Evolutionary conservation across 2,329 filamentous ascomycete species (phyloP).

Genomic region (Cercospora nicotianae): DNA sequence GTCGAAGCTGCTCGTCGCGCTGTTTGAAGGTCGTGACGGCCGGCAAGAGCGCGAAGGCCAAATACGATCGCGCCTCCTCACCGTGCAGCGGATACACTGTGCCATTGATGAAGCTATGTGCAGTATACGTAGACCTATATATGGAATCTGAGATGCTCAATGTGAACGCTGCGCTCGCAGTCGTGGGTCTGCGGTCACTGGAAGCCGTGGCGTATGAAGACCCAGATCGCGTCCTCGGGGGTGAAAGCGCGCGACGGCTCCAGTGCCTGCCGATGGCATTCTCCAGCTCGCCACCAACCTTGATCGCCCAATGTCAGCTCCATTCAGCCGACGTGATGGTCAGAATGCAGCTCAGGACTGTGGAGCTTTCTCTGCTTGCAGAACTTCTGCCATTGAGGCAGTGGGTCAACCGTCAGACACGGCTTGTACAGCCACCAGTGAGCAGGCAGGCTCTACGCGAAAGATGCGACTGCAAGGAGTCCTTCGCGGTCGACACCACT

Average conservation of each 20-base stretch:
- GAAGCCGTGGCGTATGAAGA: background rate
- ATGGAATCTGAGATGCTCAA: background rate
- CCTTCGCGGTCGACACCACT: background rate
- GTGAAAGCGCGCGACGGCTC: no score
- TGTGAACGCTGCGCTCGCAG: background rate
- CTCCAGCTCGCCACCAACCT: background rate
- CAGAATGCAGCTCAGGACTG: background rate
- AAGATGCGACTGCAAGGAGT: background rate
- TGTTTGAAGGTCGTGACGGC: background rate
- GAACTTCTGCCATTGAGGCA: background rate
- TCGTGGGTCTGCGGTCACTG: background rate
- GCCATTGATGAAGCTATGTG: background rate
- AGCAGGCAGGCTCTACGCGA: background rate
- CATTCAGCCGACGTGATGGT: background rate
- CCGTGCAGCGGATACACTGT: background rate
- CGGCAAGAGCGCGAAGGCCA: no score
- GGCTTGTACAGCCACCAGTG: background rate
- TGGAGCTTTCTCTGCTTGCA: background rate
- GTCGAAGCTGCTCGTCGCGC: no score
- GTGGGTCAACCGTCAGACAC: background rate
- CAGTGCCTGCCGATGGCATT: background rate
- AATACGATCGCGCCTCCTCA: background rate
- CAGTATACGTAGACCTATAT: rapidly evolving
- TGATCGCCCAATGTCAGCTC: background rate
- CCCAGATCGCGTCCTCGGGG: no score